Percentiles rank a stretch among this genome's conserved stretches.
Evolutionary conservation across 192 early-diverging fungal genomes (phyloP).

Genomic region (Helicostylum pulchrum): DNA sequence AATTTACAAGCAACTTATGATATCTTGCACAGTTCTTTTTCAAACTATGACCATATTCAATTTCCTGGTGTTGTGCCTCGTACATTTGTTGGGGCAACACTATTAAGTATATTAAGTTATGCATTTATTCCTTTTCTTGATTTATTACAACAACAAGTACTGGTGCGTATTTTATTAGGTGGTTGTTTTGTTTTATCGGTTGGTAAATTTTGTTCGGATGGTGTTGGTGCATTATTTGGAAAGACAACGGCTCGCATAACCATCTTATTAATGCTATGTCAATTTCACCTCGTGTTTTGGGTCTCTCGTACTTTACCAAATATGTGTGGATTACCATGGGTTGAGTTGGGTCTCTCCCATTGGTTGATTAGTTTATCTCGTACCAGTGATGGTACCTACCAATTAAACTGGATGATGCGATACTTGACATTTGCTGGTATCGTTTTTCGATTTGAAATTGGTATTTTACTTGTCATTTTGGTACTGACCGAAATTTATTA

Average conservation of each 20-base stretch:
- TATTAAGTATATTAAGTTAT: constrained; percentile 48
- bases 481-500: constrained; percentile 13
- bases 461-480: constrained; percentile 41
- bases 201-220: constrained; percentile 43
- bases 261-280: constrained; percentile 52
- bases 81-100: constrained; percentile 82
- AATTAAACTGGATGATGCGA: constrained; percentile 41
- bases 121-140: background rate
- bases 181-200: constrained; percentile 49
- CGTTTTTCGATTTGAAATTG: constrained; percentile 56
- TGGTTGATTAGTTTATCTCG: constrained; percentile 23
- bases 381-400: constrained; percentile 2
- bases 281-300: constrained; percentile 93
- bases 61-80: constrained; percentile 97
- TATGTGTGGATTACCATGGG: constrained; percentile 73
- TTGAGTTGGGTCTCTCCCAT: constrained; percentile 28
- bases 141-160: constrained; percentile 7
- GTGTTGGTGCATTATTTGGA: constrained; percentile 60
- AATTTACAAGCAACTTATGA: constrained; percentile 93
- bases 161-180: constrained; percentile 49
- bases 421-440: constrained; percentile 42
- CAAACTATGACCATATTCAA: constrained; percentile 77
- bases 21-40: constrained; percentile 54
- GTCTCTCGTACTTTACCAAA: constrained; percentile 84
- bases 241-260: constrained; percentile 45